These are phyloP conservation scores for Fusarium veterinarium DNA, from an alignment of 2,329 filamentous ascomycete species.

Conservation along the genomic window DNA sequence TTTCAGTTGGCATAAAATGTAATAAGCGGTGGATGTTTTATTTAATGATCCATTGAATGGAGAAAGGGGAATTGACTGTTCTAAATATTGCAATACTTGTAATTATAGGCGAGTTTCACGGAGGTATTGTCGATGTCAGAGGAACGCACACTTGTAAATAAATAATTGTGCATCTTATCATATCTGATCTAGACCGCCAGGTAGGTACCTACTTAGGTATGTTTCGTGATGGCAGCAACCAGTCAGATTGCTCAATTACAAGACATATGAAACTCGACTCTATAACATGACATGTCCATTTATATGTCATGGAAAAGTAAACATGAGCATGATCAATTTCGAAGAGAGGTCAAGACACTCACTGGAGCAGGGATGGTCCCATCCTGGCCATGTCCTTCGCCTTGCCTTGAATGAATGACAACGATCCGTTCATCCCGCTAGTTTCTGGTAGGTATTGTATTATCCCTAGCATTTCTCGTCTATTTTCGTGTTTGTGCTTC, in stretches of 20 bases:
- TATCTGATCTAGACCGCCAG: constrained; percentile 22
- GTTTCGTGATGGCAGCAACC: constrained; percentile 12
- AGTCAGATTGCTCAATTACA: constrained; percentile 31
- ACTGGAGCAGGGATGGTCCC: constrained; percentile 17
- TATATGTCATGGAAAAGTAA: not conserved
- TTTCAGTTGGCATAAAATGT: constrained; percentile 36
- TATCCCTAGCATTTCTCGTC: constrained; percentile 27
- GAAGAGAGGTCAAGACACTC: not conserved
- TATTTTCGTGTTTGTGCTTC: constrained; percentile 24
- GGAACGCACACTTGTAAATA: not conserved
- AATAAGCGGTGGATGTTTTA: constrained; percentile 33
- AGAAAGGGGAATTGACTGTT: constrained; percentile 15
- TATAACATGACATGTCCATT: constrained; percentile 13
- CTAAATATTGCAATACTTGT: not conserved
- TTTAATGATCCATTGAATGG: constrained; percentile 6
- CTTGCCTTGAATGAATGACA: constrained; percentile 15
- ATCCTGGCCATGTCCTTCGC: constrained; percentile 12
- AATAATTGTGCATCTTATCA: constrained; percentile 16
- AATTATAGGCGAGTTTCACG: not conserved
- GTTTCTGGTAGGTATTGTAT: constrained; percentile 2
- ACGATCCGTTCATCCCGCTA: constrained; percentile 36
- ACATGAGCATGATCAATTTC: constrained; percentile 3
- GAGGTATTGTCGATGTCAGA: not conserved
- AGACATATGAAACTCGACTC: constrained; percentile 10
- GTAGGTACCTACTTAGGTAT: constrained; percentile 5